These are phyloP conservation scores for Penicillium sp. DNA, from an alignment of 2,329 filamentous ascomycete species.

Conservation along the genomic window DNA sequence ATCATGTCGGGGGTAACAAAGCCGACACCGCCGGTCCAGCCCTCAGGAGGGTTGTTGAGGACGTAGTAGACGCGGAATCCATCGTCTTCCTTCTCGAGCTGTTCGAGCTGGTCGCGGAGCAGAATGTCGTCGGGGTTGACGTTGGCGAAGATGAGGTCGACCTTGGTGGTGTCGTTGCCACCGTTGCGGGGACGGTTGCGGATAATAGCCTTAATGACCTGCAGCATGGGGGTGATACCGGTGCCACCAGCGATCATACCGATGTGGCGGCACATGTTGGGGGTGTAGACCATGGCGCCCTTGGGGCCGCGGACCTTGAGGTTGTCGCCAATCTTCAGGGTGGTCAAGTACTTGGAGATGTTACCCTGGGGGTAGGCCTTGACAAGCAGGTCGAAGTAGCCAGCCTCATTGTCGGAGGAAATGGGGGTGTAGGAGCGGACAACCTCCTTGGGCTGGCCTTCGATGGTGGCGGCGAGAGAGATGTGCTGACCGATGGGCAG, in stretches of 20 bases:
- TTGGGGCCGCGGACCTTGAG: conserved; percentile 94
- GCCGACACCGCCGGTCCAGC: conserved; percentile 88
- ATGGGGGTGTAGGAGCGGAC: conserved; percentile 92
- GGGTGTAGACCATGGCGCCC: conserved; percentile 95
- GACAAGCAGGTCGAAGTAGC: conserved; percentile 94
- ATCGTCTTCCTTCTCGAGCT: conserved; percentile 72
- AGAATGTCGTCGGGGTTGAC: conserved; percentile 91
- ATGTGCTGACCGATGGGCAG: conserved; percentile 99
- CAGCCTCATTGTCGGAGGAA: conserved; percentile 82
- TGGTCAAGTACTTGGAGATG: conserved; percentile 90
- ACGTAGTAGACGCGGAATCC: conserved; percentile 91
- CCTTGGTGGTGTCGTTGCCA: conserved; percentile 79
- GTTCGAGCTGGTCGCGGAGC: conserved; percentile 86
- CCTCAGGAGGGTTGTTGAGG: conserved; percentile 89
- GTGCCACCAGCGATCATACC: conserved; percentile 98
- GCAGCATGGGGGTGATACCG: conserved; percentile 97
- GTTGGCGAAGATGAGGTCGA: conserved; percentile 96
- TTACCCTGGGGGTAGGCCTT: conserved; percentile 98
- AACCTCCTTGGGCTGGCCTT: conserved; percentile 77
- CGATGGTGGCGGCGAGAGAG: conserved; percentile 81
- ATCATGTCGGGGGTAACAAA: conserved; percentile 97
- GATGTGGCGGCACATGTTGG: conserved; percentile 94
- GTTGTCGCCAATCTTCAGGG: conserved; percentile 76
- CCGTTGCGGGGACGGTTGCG: conserved; percentile 67
- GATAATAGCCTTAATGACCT: conserved; percentile 88